phyloP scores from a whole-genome alignment of 805 yeast species.

The Kodamaea kaohsiungensis region DNA sequence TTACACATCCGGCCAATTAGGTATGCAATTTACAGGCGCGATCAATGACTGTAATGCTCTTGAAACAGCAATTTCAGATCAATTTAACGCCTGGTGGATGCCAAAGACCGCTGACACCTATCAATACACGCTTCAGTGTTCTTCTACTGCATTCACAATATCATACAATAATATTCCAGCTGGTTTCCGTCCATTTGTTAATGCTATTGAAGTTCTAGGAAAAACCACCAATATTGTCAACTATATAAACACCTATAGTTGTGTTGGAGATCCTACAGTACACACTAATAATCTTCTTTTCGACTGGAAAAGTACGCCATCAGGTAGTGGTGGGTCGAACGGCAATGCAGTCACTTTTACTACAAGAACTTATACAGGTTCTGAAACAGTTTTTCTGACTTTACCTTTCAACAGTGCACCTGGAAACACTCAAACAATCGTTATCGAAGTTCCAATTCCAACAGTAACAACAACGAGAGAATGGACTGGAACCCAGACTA shows the following conservation, averaged over 20 bases:
- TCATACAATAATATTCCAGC: slow-evolving; percentile 25
- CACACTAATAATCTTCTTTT: not conserved
- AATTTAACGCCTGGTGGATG: slow-evolving; percentile 21
- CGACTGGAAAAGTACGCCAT: slow-evolving; percentile 7
- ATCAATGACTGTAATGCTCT: slow-evolving; percentile 22
- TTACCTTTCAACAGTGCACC: slow-evolving; percentile 8
- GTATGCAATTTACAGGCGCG: slow-evolving; percentile 15
- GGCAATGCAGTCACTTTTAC: slow-evolving; percentile 10
- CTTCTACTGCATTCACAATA: not conserved
- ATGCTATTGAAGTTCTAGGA: slow-evolving; percentile 8
- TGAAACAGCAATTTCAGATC: slow-evolving; percentile 21
- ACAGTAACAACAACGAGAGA: slow-evolving; percentile 16
- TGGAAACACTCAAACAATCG: slow-evolving; percentile 18
- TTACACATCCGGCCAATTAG: slow-evolving; percentile 21
- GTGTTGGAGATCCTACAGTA: slow-evolving; percentile 10
- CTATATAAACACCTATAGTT: slow-evolving; percentile 12
- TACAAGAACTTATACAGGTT: slow-evolving; percentile 18
- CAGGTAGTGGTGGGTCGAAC: slow-evolving; percentile 8
- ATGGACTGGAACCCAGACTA: slow-evolving; percentile 15
- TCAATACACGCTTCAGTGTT: slow-evolving; percentile 16
- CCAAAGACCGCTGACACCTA: slow-evolving; percentile 13
- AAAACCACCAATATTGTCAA: not conserved
- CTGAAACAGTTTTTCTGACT: slow-evolving; percentile 10
- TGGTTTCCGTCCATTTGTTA: slow-evolving; percentile 27
- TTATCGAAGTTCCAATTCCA: slow-evolving; percentile 16